These are phyloP conservation scores for Thymus quinquecostatus DNA, from an alignment of 257 asterid species.

Conservation along the genomic window DNA sequence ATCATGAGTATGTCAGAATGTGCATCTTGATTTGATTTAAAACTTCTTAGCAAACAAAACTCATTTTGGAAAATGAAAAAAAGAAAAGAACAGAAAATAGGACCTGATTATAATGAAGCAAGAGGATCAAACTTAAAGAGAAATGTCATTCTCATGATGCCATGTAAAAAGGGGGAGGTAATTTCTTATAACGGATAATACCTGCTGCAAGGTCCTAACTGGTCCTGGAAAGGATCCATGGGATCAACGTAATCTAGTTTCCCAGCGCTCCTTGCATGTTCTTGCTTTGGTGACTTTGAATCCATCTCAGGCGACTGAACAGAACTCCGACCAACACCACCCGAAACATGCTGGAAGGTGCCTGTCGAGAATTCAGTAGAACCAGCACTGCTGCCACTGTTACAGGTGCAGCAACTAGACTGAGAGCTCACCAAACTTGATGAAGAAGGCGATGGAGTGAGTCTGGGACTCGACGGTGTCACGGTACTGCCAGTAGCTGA, in stretches of 20 bases:
- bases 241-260: conserved; percentile 46
- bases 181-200: conserved; percentile 29
- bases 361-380: conserved; percentile 66
- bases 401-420: conserved; percentile 57
- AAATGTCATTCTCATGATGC: conserved; percentile 10
- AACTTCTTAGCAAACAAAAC: conserved; percentile 15
- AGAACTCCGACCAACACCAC: conserved; percentile 47
- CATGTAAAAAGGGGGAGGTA: conserved; percentile 9
- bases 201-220: conserved; percentile 69
- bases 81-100: conserved; percentile 2
- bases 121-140: conserved; percentile 17
- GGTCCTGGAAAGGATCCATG: conserved; percentile 46
- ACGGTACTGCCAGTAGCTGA: conserved; percentile 41
- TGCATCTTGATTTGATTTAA: neutral
- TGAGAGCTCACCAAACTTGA: conserved; percentile 69
- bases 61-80: conserved; percentile 21
- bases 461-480: conserved; percentile 47
- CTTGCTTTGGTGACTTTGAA: conserved; percentile 41
- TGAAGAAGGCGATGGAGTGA: conserved; percentile 64
- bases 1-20: neutral
- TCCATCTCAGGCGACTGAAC: conserved; percentile 48
- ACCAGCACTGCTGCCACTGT: conserved; percentile 70
- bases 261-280: conserved; percentile 39
- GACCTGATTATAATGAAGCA: conserved; percentile 18
- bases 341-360: conserved; percentile 70